Percentiles rank a stretch among this genome's conserved stretches.
phyloP scores from a whole-genome alignment of 2,329 filamentous ascomycete species.

The Ceratocystis albifundus region DNA sequence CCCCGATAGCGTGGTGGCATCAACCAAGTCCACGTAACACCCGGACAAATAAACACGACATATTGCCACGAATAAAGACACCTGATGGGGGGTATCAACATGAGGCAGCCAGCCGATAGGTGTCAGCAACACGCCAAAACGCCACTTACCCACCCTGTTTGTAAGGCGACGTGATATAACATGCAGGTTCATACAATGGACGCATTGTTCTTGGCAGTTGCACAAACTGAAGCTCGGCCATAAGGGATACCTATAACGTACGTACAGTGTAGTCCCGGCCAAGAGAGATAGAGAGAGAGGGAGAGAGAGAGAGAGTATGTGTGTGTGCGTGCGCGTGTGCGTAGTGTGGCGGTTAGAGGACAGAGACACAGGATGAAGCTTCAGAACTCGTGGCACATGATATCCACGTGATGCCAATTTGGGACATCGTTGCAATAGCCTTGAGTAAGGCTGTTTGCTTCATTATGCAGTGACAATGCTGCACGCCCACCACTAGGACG shows the following conservation, averaged over 20 bases:
- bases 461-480: background rate
- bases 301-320: no score
- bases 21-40: slow-evolving; percentile 7
- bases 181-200: slow-evolving; percentile 2
- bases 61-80: slow-evolving; percentile 1
- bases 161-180: background rate
- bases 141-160: background rate
- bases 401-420: no score
- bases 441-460: background rate
- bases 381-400: background rate
- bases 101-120: background rate
- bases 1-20: background rate
- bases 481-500: no score
- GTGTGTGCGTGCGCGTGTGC: no score
- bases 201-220: slow-evolving; percentile 3
- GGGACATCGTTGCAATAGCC: background rate
- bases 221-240: background rate
- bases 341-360: background rate
- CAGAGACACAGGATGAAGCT: background rate
- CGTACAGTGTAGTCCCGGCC: background rate
- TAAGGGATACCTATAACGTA: background rate
- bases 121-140: background rate
- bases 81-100: background rate
- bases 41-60: background rate
- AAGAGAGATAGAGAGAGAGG: background rate